A percentile compares a stretch with the other conserved stretches of the same genome.
Conservation (phyloP, 371 early-diverging fungal genomes). For the Actinomucor elegans region DNA sequence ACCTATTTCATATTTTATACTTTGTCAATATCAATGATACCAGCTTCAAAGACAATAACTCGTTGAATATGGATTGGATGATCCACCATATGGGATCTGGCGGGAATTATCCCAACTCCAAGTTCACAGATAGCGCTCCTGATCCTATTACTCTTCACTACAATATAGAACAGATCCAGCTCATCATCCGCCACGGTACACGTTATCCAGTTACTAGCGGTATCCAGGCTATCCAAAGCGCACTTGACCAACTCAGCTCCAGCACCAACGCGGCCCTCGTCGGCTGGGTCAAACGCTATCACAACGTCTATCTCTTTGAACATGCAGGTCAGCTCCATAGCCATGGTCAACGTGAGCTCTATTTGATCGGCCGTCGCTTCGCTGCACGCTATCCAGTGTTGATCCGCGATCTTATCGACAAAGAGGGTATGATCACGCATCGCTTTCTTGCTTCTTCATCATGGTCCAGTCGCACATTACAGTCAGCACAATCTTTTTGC, state of each 20-base stretch:
- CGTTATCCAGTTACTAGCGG: slow-evolving; percentile 24
- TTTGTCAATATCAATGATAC: too few species aligned
- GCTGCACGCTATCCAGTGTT: slow-evolving; percentile 15
- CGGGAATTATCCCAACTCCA: slow-evolving; percentile 3
- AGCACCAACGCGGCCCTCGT: slow-evolving; percentile 10
- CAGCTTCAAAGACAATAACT: not conserved
- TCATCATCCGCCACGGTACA: slow-evolving; percentile 34
- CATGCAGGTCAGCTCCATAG: slow-evolving; percentile 12
- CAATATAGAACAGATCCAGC: slow-evolving; percentile 24
- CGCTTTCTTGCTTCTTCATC: slow-evolving; percentile 8
- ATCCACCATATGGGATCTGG: slow-evolving; percentile 15
- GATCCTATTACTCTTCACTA: not conserved
- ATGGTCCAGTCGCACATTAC: slow-evolving; percentile 10
- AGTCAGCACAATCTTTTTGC: slow-evolving; percentile 18
- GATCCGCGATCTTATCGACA: not conserved
- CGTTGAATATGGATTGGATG: slow-evolving; percentile 7
- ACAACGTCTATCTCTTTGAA: slow-evolving; percentile 2
- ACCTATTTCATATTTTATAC: too few species aligned
- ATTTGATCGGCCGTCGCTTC: slow-evolving; percentile 23
- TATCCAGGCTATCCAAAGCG: slow-evolving; percentile 12
- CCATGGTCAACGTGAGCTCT: slow-evolving; percentile 26
- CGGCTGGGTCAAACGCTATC: slow-evolving; percentile 20
- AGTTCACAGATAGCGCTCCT: not conserved
- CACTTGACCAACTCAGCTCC: slow-evolving; percentile 4
- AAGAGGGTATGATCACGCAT: not conserved